phyloP scores from a whole-genome alignment of 225 moss, liverwort and hornwort species.

The Pleurozium schreberi region DNA sequence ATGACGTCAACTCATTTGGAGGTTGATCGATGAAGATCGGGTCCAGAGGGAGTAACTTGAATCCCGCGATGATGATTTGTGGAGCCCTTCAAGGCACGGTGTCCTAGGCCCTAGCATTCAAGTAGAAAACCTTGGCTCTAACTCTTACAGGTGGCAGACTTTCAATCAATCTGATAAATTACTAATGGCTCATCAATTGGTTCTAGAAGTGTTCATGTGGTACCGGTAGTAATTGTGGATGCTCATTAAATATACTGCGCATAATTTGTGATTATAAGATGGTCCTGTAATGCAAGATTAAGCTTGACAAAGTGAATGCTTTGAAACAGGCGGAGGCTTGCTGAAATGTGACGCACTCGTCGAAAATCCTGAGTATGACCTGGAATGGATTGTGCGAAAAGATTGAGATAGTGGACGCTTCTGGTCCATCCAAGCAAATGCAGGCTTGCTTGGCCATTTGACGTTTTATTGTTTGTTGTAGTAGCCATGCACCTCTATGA shows the following conservation, averaged over 20 bases:
- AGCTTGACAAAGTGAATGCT: not conserved
- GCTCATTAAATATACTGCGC: not conserved
- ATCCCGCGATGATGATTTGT: not conserved
- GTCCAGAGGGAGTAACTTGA: not conserved
- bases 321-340: not conserved
- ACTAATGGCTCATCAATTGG: not conserved
- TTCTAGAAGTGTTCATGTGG: too few relatives aligned
- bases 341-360: not conserved
- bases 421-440: not conserved
- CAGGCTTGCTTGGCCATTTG: not conserved
- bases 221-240: not conserved
- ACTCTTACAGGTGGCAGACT: not conserved
- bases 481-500: not conserved
- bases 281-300: not conserved
- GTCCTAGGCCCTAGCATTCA: not conserved
- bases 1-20: not conserved
- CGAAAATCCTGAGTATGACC: not conserved
- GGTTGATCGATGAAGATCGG: not conserved
- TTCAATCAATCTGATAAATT: not conserved
- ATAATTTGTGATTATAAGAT: not conserved
- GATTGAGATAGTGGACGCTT: not conserved
- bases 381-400: not conserved
- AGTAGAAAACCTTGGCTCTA: not conserved
- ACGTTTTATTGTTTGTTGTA: not conserved
- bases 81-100: not conserved